Base-by-base conservation (phyloP, 1,284 basidiomycete species). In the Cutaneotrichosporon mucoides region DNA sequence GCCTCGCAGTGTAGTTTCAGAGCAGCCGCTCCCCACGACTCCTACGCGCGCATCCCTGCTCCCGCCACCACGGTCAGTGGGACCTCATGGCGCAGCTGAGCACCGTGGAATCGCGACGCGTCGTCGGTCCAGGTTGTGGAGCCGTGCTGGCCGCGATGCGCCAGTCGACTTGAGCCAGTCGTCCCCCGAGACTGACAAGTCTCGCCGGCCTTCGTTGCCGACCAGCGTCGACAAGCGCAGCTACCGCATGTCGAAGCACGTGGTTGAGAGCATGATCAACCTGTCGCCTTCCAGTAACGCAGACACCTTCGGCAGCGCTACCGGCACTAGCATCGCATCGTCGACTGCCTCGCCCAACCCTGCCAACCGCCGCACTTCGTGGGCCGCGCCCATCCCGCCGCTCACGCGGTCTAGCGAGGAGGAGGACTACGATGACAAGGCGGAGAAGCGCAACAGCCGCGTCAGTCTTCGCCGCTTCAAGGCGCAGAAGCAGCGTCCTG, bases 231-330 rank as follows among this genome's bases (percentile, higher is more conserved):
- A 57, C 15, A 54, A 57, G 57, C 15, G 46, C 34, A 54, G 57
- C 42, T 56, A 59, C 58, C 50, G 52, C 40, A 38, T 63, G 0
- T 60, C 62, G 1, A 41, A 47, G 40, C 55, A 54, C 15, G 62
- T 63, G 1, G 58, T 54, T 1, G 58, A 57, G 52, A 63, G 55
- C 55, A 57, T 63, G 55, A 54, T 57, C 48, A 62, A 62, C 50
- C 50, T 62, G 38, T 38, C 60, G 10, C 37, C 60, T 0, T n/a
- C 34, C n/a, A 42, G 40, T 40, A 41, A 41, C 16, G 11, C 42
- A 10, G 41, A 50, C n/a, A 41, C 55, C 11, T 50, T 51, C 24
- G 48, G 41, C 12, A 4, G 40, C 8, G 42, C 12, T 44, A 35
- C 41, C 16, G 35, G 44, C 34, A 13, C 24, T 15, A 41, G 38